These are phyloP conservation scores for Kazachstania psychrophila DNA, from an alignment of 805 yeast species.

Conservation along the genomic window DNA sequence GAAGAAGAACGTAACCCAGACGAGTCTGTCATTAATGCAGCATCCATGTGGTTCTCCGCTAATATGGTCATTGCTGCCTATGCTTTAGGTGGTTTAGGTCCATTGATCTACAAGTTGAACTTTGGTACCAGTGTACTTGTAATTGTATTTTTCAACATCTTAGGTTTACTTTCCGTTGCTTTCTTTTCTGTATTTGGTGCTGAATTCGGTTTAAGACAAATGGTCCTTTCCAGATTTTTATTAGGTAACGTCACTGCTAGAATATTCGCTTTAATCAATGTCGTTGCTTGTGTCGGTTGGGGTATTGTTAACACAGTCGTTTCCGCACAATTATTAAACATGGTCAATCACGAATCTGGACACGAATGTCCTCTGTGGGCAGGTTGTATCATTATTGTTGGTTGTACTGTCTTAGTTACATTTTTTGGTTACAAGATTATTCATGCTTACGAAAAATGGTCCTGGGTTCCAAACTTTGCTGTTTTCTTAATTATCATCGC, in stretches of 20 bases:
- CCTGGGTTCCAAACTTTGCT: conserved; percentile 76
- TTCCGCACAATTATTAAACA: conserved; percentile 72
- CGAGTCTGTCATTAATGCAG: conserved; percentile 55
- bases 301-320: conserved; percentile 86
- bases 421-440: conserved; percentile 78
- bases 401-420: conserved; percentile 63
- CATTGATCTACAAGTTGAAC: conserved; percentile 52
- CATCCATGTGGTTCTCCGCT: conserved; percentile 87
- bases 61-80: conserved; percentile 80
- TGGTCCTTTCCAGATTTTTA: conserved; percentile 68
- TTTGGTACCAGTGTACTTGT: conserved; percentile 64
- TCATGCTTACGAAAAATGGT: conserved; percentile 72
- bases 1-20: conserved; percentile 64
- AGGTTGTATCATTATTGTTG: conserved; percentile 65
- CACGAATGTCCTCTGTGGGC: conserved; percentile 76
- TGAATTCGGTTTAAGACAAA: conserved; percentile 77
- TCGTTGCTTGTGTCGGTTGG: conserved; percentile 89
- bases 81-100: conserved; percentile 65
- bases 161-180: conserved; percentile 75
- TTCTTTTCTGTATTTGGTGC: conserved; percentile 78
- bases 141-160: conserved; percentile 60
- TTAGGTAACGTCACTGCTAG: conserved; percentile 70
- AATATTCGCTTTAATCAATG: conserved; percentile 66
- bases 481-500: conserved; percentile 71
- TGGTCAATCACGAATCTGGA: conserved; percentile 48